Evolutionary conservation across 2,329 filamentous ascomycete species (phyloP), one percentile per base, ranked within the genome.

Genomic region (Phialophora chinensis): DNA sequence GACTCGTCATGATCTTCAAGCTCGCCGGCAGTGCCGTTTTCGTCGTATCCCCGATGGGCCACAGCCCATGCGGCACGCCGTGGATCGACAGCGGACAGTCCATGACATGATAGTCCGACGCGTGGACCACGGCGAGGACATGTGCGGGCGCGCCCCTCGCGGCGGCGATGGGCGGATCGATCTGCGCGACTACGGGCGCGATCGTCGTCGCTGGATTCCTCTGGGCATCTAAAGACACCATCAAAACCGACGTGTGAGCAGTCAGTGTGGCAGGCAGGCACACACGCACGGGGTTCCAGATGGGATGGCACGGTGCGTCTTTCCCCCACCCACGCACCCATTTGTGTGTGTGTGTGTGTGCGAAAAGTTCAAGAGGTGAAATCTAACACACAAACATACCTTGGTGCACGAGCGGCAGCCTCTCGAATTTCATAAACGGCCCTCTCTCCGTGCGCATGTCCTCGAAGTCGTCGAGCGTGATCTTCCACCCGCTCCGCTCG

Each of bases 361-460:
- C 23, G 23, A 1, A n/a, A n/a, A n/a, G n/a, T n/a, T n/a, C n/a
- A n/a, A n/a, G n/a, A n/a, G n/a, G n/a, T n/a, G n/a, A n/a, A n/a
- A n/a, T n/a, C n/a, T n/a, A n/a, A n/a, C n/a, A n/a, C n/a, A n/a
- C n/a, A n/a, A n/a, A 54, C 59, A 33, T 8, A 66, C 68, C 61
- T 62, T 67, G 33, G 49, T 68, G 68, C 1, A 71, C 60, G 20
- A 67, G 69, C 35, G 70, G 70, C n/a, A 72, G 56, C 27, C 71
- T 62, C 60, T 73, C 62, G 50, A 71, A 71, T 44, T 69, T 71
- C 70, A 73, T 73, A 47, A 72, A 73, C 38, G 70, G 66, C 4
- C 71, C 71, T 10, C 58, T 50, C 14, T 60, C 29, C 17, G 56
- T 59, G 14, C 66, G 64, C 20, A 35, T 57, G 7, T 27, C 23